A percentile compares a stretch with the other conserved stretches of the same genome.
Conservation (phyloP, 2,329 filamentous ascomycete species). For the Thelonectria rubi region DNA sequence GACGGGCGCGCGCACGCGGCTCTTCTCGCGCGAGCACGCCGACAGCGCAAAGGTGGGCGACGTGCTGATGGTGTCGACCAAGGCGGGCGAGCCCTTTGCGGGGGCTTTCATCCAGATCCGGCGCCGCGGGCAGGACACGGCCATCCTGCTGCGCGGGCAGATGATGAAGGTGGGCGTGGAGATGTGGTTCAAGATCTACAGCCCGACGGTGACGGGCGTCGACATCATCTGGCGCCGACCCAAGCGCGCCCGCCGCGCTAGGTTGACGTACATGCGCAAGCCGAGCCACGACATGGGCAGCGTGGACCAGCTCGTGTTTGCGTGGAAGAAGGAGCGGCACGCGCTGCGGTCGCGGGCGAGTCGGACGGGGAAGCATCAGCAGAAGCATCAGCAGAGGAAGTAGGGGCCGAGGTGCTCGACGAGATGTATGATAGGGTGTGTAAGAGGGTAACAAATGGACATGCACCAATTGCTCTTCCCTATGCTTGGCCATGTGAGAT, state of each 20-base stretch:
- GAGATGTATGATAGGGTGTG: constrained; percentile 45
- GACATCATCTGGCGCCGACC: constrained; percentile 89
- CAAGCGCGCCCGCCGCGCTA: constrained; percentile 86
- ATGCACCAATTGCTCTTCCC: constrained; percentile 27
- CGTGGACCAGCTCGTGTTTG: constrained; percentile 79
- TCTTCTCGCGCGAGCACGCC: constrained; percentile 81
- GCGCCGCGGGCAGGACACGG: constrained; percentile 86
- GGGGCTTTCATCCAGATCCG: constrained; percentile 90
- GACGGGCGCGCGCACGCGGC: constrained; percentile 79
- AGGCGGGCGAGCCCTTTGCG: constrained; percentile 83
- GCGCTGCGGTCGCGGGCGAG: constrained; percentile 49
- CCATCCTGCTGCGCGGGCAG: constrained; percentile 85
- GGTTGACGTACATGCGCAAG: constrained; percentile 91
- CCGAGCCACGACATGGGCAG: constrained; percentile 87
- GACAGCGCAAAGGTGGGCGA: constrained; percentile 87
- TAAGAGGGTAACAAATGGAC: constrained; percentile 36
- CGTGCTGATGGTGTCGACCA: constrained; percentile 87
- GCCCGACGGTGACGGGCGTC: constrained; percentile 86
- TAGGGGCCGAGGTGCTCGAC: neutral
- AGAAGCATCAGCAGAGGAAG: constrained; percentile 33
- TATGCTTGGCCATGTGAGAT: neutral
- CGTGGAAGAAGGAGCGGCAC: constrained; percentile 58
- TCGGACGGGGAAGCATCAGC: constrained; percentile 31
- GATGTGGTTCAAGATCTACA: constrained; percentile 98
- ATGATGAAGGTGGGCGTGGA: constrained; percentile 89